Percentiles rank a stretch among this genome's conserved stretches.
phyloP scores from a whole-genome alignment of 768 basidiomycete species.

The Strobilomyces dryophilus region DNA sequence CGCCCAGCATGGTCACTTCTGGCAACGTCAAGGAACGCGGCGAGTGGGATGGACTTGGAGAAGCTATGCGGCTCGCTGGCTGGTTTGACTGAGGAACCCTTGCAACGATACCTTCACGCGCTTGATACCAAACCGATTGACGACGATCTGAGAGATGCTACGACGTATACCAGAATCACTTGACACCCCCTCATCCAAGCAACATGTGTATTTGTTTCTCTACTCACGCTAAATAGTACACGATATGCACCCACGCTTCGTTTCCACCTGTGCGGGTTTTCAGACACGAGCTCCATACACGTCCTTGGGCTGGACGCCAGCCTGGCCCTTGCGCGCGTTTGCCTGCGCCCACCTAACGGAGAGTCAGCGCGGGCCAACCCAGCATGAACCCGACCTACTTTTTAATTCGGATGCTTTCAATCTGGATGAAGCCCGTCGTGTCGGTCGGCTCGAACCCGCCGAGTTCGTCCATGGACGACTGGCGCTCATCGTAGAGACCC shows the following conservation, averaged over 20 bases:
- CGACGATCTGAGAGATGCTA: background rate
- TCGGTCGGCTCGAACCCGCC: slow-evolving; percentile 97
- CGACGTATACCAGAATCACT: background rate
- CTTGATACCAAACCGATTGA: background rate
- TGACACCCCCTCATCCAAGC: background rate
- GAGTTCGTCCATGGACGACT: slow-evolving; percentile 98
- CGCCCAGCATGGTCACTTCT: slow-evolving; percentile 9
- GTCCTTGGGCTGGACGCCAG: slow-evolving; percentile 70
- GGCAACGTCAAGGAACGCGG: slow-evolving; percentile 34
- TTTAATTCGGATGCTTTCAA: slow-evolving; percentile 97
- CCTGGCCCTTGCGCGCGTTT: slow-evolving; percentile 80
- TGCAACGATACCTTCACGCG: background rate
- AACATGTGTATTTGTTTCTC: background rate
- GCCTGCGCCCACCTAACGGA: slow-evolving; percentile 75
- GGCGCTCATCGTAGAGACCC: slow-evolving; percentile 92
- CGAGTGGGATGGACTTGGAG: slow-evolving; percentile 64
- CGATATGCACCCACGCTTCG: background rate
- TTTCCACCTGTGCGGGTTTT: background rate
- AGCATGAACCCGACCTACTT: slow-evolving; percentile 51
- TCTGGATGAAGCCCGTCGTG: slow-evolving; percentile 94
- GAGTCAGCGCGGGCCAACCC: background rate
- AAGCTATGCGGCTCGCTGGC: slow-evolving; percentile 70
- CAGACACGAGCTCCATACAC: slow-evolving; percentile 69
- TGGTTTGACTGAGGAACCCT: slow-evolving; percentile 55
- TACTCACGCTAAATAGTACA: slow-evolving; percentile 4